Conservation (phyloP, 768 basidiomycete genomes). For the Neoboletus subvelutipes region DNA sequence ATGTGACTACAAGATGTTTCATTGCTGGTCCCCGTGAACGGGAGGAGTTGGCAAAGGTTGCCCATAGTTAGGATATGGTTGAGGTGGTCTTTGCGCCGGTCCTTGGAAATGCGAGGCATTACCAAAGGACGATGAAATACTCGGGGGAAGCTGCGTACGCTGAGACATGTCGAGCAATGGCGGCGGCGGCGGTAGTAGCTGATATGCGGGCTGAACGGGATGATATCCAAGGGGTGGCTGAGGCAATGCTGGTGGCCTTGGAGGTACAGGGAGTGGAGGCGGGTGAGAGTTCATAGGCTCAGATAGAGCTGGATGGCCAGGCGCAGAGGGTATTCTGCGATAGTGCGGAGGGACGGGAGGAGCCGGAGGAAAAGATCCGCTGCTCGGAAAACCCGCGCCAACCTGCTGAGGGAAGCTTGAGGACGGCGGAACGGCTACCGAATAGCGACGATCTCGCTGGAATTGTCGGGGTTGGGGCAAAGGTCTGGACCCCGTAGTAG, state of each 20-base stretch:
- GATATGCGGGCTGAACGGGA: constrained; percentile 41
- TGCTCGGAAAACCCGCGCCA: constrained; percentile 16
- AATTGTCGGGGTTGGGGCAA: constrained; percentile 33
- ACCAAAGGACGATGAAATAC: constrained; percentile 23
- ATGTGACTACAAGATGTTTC: constrained; percentile 16
- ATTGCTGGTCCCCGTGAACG: constrained; percentile 29
- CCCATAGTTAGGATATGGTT: constrained; percentile 30
- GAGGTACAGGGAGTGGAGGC: constrained; percentile 30
- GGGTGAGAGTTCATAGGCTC: constrained; percentile 19
- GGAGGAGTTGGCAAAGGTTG: constrained; percentile 30
- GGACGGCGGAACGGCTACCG: constrained; percentile 29
- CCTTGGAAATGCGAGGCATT: constrained; percentile 38
- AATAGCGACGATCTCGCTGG: constrained; percentile 32
- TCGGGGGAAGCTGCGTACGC: constrained; percentile 25
- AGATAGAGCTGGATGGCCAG: constrained; percentile 25
- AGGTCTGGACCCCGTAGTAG: constrained; percentile 28
- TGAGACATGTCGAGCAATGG: constrained; percentile 32
- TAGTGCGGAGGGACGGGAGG: constrained; percentile 36
- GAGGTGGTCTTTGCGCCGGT: constrained; percentile 43
- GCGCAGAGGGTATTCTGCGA: constrained; percentile 27
- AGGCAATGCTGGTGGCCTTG: constrained; percentile 51
- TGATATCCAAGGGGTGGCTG: constrained; percentile 47
- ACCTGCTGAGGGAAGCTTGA: constrained; percentile 33
- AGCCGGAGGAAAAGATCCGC: constrained; percentile 17
- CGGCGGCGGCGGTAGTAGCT: constrained; percentile 37